These are phyloP conservation scores for Vaccinium macrocarpon DNA, from an alignment of 148 eudicot genomes.

Conservation along the genomic window DNA sequence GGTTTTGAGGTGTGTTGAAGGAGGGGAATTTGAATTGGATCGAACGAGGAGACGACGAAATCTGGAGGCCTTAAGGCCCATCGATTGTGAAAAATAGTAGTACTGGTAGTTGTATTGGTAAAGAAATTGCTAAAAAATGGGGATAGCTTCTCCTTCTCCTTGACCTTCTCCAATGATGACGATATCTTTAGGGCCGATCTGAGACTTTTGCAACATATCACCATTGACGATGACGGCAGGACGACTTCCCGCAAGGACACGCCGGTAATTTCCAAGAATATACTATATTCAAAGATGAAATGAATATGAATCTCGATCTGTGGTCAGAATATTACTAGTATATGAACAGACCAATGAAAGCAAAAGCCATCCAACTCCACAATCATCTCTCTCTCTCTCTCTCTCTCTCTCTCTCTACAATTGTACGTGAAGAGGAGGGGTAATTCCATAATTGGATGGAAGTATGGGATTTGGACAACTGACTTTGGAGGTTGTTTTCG, in stretches of 20 bases:
- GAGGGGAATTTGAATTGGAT: constrained; percentile 14
- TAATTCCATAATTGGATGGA: neutral
- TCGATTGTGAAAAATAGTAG: neutral
- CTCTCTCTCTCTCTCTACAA: neutral
- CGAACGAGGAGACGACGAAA: constrained; percentile 16
- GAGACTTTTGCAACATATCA: neutral
- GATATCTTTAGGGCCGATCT: neutral
- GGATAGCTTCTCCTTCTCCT: neutral
- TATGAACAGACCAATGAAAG: neutral
- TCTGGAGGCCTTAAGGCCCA: constrained; percentile 25
- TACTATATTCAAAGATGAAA: neutral
- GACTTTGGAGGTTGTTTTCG: neutral
- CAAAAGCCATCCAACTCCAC: neutral
- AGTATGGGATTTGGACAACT: neutral
- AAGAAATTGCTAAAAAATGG: neutral
- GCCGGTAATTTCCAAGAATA: neutral
- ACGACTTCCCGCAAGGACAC: neutral
- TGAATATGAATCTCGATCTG: neutral
- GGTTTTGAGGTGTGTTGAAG: constrained; percentile 6
- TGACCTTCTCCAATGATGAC: neutral
- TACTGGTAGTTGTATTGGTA: neutral
- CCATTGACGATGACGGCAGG: constrained; percentile 2
- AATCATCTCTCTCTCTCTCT: neutral
- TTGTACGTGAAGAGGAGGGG: neutral
- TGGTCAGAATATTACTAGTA: neutral